A percentile compares a stretch with the other conserved stretches of the same genome.
Evolutionary conservation across 78 protist species (phyloP).

Genomic region (Trichosphaerium sp.): DNA sequence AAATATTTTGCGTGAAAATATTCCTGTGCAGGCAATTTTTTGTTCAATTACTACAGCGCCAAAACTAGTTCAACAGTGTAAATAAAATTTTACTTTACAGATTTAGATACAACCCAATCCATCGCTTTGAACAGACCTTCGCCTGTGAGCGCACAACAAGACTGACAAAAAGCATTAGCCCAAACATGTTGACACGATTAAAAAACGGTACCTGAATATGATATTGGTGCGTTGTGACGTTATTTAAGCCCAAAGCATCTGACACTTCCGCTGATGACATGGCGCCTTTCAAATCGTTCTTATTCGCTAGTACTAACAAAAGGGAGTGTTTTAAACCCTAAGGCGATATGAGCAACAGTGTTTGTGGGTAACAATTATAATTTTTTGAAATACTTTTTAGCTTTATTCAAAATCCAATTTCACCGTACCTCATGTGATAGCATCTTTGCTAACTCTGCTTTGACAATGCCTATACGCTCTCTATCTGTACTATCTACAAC

Average conservation of each 20-base stretch:
- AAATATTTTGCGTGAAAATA: too few relatives aligned
- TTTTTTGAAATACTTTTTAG: background rate
- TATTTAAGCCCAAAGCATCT: constrained; percentile 24
- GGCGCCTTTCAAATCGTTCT: constrained; percentile 64
- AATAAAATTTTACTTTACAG: too few relatives aligned
- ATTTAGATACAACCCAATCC: constrained; percentile 46
- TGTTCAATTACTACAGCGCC: too few relatives aligned
- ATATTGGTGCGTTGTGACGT: constrained; percentile 48
- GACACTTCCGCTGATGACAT: constrained; percentile 64
- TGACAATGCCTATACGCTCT: constrained; percentile 28
- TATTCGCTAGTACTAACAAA: constrained; percentile 65
- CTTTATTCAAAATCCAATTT: background rate
- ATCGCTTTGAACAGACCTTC: constrained; percentile 45
- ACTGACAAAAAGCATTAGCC: background rate
- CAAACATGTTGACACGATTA: background rate
- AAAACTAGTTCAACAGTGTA: too few relatives aligned
- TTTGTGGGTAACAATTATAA: background rate
- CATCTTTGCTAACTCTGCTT: constrained; percentile 58
- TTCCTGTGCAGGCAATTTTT: too few relatives aligned
- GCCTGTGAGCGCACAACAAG: constrained; percentile 43
- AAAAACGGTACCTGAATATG: constrained; percentile 30
- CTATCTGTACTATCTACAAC: constrained; percentile 74
- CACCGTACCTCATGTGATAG: constrained; percentile 35
- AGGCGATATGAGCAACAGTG: background rate
- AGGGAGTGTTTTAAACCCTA: background rate